Evolutionary conservation across 345 rosid genomes (phyloP).

Genomic region (Alliaria petiolata): DNA sequence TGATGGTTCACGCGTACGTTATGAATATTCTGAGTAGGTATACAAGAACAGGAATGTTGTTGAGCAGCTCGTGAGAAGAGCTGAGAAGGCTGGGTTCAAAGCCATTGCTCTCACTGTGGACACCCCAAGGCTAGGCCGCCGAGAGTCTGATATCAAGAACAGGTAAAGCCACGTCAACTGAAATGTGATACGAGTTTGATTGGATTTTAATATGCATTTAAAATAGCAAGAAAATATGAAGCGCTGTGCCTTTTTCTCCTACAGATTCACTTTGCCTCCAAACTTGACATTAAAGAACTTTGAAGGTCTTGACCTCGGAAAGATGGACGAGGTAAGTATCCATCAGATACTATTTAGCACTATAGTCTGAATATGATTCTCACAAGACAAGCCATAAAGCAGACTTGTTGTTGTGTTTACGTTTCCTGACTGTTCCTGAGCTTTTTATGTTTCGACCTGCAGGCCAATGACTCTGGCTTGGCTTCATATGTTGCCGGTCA

Average conservation of each 20-base stretch:
- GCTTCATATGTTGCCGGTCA: slow-evolving; percentile 92
- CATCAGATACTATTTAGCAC: neutral
- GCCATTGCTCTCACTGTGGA: slow-evolving; percentile 96
- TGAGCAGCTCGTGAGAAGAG: slow-evolving; percentile 85
- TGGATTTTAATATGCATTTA: neutral
- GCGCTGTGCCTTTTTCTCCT: neutral
- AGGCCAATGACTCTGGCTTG: slow-evolving; percentile 82
- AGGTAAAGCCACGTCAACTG: slow-evolving; percentile 33
- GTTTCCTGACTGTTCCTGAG: neutral
- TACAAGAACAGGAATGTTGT: slow-evolving; percentile 75
- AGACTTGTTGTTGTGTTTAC: neutral
- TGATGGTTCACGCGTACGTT: slow-evolving; percentile 13
- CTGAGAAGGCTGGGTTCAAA: slow-evolving; percentile 90
- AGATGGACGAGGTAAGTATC: slow-evolving; percentile 65
- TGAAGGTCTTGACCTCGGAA: slow-evolving; percentile 91
- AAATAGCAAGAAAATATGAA: neutral
- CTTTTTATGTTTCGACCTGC: slow-evolving; percentile 11
- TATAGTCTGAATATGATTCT: neutral
- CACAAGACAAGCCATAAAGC: no score
- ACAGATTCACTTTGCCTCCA: slow-evolving; percentile 79
- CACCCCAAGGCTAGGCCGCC: slow-evolving; percentile 86
- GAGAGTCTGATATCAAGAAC: slow-evolving; percentile 95
- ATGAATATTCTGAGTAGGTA: slow-evolving; percentile 40
- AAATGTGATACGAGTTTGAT: neutral
- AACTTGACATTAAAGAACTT: slow-evolving; percentile 84